phyloP scores from a whole-genome alignment of 73 alveolate species.

The Symbiodinium natans region DNA sequence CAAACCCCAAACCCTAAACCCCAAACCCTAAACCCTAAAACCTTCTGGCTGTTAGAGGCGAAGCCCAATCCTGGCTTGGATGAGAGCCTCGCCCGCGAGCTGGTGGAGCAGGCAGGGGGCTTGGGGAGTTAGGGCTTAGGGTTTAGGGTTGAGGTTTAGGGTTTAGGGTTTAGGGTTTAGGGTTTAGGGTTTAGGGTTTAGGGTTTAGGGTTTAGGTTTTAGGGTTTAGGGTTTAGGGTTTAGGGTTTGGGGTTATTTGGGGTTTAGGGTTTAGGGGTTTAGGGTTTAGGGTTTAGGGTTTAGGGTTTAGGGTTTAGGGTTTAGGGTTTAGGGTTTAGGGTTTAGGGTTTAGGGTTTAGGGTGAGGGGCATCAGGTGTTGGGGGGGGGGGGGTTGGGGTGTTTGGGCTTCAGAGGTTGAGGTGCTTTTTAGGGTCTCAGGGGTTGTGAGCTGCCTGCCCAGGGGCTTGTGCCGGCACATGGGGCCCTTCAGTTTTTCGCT shows the following conservation, averaged over 20 bases:
- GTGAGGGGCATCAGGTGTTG: neutral
- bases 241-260: neutral
- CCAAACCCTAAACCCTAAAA: neutral
- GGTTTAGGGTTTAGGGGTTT: neutral
- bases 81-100: neutral
- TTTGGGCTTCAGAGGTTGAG: too few relatives aligned
- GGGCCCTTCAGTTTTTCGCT: too few relatives aligned
- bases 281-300: neutral
- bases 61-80: constrained; percentile 20
- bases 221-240: neutral
- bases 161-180: neutral
- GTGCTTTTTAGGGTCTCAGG: too few relatives aligned
- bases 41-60: constrained; percentile 4
- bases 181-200: neutral
- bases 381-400: neutral
- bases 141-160: neutral
- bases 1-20: neutral
- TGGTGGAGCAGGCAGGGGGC: constrained; percentile 15
- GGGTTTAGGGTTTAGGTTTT: neutral
- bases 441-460: too few relatives aligned
- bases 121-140: neutral
- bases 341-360: neutral
- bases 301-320: neutral
- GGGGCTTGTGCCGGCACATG: too few relatives aligned
- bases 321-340: neutral